These are phyloP conservation scores for Macrophomina pseudophaseolina DNA, from an alignment of 2,329 filamentous ascomycete genomes.

Conservation along the genomic window DNA sequence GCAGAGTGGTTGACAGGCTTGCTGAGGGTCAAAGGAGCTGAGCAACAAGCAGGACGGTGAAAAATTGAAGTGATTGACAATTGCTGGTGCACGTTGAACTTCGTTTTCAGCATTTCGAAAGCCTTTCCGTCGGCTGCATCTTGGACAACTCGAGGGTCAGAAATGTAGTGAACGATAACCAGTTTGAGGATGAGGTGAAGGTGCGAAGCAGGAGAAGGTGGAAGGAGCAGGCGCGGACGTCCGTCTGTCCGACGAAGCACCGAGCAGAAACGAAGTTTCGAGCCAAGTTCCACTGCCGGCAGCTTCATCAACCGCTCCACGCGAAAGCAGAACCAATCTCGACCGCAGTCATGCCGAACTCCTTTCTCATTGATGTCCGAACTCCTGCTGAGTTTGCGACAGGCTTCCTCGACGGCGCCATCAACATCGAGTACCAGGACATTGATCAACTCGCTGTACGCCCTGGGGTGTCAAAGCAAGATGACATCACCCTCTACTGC, in stretches of 20 bases:
- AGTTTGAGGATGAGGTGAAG: background rate
- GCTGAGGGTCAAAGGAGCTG: background rate
- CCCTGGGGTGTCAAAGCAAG: slow-evolving; percentile 33
- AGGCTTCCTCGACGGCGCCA: slow-evolving; percentile 38
- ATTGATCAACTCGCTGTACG: slow-evolving; percentile 35
- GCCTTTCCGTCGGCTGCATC: no score
- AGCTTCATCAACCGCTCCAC: background rate
- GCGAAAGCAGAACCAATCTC: background rate
- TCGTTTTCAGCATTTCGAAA: no score
- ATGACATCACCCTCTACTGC: slow-evolving; percentile 45
- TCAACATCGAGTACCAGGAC: slow-evolving; percentile 46
- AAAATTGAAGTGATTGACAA: no score
- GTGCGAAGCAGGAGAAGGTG: background rate
- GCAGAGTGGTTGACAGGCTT: background rate
- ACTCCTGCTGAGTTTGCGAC: slow-evolving; percentile 43
- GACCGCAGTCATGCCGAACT: slow-evolving; percentile 5
- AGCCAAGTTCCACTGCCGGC: background rate
- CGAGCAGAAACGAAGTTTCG: background rate
- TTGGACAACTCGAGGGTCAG: no score
- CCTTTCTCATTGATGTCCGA: slow-evolving; percentile 43
- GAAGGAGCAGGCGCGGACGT: background rate
- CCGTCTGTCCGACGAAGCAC: background rate
- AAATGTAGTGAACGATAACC: no score
- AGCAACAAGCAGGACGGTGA: background rate
- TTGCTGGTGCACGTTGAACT: no score